Evolutionary conservation across 1,139 yeast species (phyloP).

Genomic region (Candida neerlandica): DNA sequence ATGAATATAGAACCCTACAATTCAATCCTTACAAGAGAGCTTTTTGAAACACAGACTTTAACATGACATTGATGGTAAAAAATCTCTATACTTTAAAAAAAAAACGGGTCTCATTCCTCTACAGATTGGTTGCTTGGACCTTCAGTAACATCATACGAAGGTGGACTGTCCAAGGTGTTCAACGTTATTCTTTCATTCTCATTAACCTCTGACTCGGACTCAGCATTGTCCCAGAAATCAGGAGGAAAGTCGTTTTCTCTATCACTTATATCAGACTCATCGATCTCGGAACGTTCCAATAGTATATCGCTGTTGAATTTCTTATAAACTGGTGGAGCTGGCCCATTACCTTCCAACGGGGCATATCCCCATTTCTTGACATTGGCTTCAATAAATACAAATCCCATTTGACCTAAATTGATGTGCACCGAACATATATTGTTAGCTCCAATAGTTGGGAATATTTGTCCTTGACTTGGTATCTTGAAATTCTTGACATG

Average conservation of each 20-base stretch:
- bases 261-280: conserved; percentile 48
- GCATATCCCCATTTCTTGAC: conserved; percentile 70
- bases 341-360: conserved; percentile 60
- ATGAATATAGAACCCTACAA: no score
- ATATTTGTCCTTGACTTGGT: conserved; percentile 44
- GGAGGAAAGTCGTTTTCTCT: conserved; percentile 59
- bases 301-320: conserved; percentile 57
- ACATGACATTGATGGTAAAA: neutral
- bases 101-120: neutral
- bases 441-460: conserved; percentile 56
- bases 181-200: conserved; percentile 43
- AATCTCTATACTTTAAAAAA: neutral
- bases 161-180: conserved; percentile 36
- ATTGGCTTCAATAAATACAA: conserved; percentile 59
- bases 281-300: conserved; percentile 56
- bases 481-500: conserved; percentile 53
- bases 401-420: conserved; percentile 60
- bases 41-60: neutral
- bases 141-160: conserved; percentile 8
- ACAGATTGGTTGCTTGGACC: conserved; percentile 3
- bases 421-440: conserved; percentile 56
- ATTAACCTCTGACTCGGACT: conserved; percentile 8
- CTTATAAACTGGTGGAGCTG: conserved; percentile 64
- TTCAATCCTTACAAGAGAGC: no score
- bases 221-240: conserved; percentile 47